Conservation (phyloP, 1,139 yeast genomes). For the Blastobotrys buckinghamii region DNA sequence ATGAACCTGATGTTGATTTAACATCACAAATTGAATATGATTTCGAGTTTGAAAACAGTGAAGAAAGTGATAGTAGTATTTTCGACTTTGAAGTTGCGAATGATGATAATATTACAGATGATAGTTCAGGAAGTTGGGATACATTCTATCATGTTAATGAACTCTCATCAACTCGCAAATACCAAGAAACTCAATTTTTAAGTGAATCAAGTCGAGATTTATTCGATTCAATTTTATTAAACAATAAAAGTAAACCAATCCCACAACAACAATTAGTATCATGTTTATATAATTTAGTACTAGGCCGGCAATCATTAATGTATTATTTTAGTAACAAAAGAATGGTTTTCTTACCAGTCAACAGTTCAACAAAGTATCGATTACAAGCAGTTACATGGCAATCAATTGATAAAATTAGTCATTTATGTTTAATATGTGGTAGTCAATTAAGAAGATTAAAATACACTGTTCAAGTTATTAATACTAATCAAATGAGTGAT, state of each 20-base stretch:
- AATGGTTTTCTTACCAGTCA: slow-evolving; percentile 16
- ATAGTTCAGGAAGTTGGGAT: slow-evolving; percentile 8
- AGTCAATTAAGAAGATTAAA: slow-evolving; percentile 24
- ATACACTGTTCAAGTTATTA: slow-evolving; percentile 20
- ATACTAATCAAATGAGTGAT: slow-evolving; percentile 8
- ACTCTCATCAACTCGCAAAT: background rate
- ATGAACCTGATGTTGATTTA: background rate
- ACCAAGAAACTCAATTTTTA: background rate
- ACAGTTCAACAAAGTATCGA: slow-evolving; percentile 13
- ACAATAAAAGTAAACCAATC: slow-evolving; percentile 1
- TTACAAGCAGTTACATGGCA: slow-evolving; percentile 20
- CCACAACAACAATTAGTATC: slow-evolving; percentile 12
- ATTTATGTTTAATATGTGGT: slow-evolving; percentile 24
- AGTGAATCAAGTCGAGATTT: background rate
- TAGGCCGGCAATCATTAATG: slow-evolving; percentile 21
- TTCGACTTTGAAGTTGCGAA: background rate
- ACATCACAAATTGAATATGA: background rate
- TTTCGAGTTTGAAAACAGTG: background rate
- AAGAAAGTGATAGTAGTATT: background rate
- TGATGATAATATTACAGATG: background rate
- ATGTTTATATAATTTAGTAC: slow-evolving; percentile 16
- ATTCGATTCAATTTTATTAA: slow-evolving; percentile 5
- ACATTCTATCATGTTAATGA: slow-evolving; percentile 5
- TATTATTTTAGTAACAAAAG: slow-evolving; percentile 16
- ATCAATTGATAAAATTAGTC: slow-evolving; percentile 16